phyloP scores from a whole-genome alignment of 805 yeast species.

The Spathaspora arborariae region DNA sequence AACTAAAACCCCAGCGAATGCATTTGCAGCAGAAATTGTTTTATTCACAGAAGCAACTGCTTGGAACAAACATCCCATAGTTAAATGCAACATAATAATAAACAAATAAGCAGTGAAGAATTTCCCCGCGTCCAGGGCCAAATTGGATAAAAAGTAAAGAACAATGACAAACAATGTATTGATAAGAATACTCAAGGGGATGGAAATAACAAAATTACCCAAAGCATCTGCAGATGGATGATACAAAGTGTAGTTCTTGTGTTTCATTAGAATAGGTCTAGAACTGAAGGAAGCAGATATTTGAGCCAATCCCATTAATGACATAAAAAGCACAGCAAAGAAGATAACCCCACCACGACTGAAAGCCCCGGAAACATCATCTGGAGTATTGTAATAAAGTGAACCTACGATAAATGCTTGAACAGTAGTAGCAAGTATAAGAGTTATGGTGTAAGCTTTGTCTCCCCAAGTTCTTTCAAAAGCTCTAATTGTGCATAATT shows the following conservation, averaged over 20 bases:
- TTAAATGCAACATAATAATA: conserved; percentile 43
- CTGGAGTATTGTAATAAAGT: conserved; percentile 51
- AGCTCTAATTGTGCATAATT: conserved; percentile 46
- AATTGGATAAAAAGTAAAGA: conserved; percentile 28
- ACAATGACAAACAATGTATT: conserved; percentile 20
- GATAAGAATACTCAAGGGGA: conserved; percentile 20
- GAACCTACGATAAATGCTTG: conserved; percentile 66
- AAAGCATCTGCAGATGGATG: conserved; percentile 28
- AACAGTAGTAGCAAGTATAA: conserved; percentile 43
- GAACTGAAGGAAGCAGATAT: conserved; percentile 24
- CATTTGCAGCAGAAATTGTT: conserved; percentile 54
- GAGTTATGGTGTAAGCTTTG: conserved; percentile 44
- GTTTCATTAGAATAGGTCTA: conserved; percentile 28
- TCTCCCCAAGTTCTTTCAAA: conserved; percentile 57
- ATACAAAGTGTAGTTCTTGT: conserved; percentile 23
- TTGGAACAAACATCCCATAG: conserved; percentile 52
- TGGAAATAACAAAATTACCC: conserved; percentile 17
- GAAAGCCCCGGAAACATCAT: conserved; percentile 52
- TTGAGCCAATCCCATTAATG: conserved; percentile 48
- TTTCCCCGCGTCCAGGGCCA: conserved; percentile 51
- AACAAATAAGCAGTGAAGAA: conserved; percentile 49
- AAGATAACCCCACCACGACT: conserved; percentile 63
- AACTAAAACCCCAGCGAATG: conserved; percentile 48
- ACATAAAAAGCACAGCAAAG: conserved; percentile 53
- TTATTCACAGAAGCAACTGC: conserved; percentile 50